phyloP scores from a whole-genome alignment of 116 monocot species.

The Cymodocea nodosa region DNA sequence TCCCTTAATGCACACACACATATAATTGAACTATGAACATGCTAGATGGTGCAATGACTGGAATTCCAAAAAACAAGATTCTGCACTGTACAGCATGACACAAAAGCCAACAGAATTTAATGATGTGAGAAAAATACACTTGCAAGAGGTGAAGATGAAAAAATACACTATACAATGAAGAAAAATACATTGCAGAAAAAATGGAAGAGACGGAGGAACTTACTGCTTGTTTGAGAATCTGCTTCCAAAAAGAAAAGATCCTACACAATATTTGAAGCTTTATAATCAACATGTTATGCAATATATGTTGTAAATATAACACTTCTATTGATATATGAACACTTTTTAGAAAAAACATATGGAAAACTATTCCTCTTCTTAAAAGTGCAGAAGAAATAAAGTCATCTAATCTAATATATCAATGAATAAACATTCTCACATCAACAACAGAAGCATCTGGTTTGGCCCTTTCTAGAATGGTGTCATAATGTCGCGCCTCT shows the following conservation, averaged over 20 bases:
- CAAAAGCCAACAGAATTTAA: too few relatives aligned
- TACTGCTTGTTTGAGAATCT: conserved; percentile 39
- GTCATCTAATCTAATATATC: background rate
- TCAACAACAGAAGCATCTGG: conserved; percentile 17
- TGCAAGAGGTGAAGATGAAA: too few relatives aligned
- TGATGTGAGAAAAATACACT: too few relatives aligned
- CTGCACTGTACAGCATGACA: too few relatives aligned
- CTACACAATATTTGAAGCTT: conserved; percentile 14
- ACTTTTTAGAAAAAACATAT: background rate
- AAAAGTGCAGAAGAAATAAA: background rate
- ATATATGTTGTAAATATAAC: background rate
- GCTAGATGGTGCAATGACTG: too few relatives aligned
- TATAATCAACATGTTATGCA: background rate
- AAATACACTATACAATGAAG: too few relatives aligned
- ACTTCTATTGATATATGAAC: background rate
- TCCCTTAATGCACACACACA: too few relatives aligned
- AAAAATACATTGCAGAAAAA: too few relatives aligned
- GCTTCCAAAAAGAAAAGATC: conserved; percentile 54
- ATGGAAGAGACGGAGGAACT: background rate
- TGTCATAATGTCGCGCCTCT: conserved; percentile 8
- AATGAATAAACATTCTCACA: conserved; percentile 6
- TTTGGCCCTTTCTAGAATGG: background rate
- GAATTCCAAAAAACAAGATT: too few relatives aligned
- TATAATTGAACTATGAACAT: too few relatives aligned
- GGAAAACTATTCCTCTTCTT: background rate